A percentile compares a stretch with the other conserved stretches of the same genome.
Conservation (phyloP, 805 yeast species). For the Pichia cabralensis region DNA sequence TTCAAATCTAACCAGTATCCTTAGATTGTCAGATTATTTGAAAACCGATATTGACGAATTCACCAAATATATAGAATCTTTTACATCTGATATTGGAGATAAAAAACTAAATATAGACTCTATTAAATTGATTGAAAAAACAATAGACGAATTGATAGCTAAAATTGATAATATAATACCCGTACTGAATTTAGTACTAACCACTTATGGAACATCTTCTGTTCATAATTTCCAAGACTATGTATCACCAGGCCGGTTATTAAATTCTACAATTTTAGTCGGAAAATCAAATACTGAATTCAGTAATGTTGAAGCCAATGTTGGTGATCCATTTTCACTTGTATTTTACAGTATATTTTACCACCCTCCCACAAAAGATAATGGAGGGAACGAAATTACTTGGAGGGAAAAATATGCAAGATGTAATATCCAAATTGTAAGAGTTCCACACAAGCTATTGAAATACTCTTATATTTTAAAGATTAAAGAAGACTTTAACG, state of each 20-base stretch:
- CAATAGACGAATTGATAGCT: slow-evolving; percentile 36
- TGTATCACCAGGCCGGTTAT: slow-evolving; percentile 53
- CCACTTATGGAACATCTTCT: slow-evolving; percentile 59
- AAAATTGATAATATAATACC: slow-evolving; percentile 65
- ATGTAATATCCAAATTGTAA: slow-evolving; percentile 34
- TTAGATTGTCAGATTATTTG: slow-evolving; percentile 44
- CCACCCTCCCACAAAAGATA: slow-evolving; percentile 32
- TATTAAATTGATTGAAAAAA: slow-evolving; percentile 36
- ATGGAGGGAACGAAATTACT: slow-evolving; percentile 32
- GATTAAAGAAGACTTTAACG: slow-evolving; percentile 52
- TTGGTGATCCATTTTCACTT: slow-evolving; percentile 53
- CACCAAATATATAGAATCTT: slow-evolving; percentile 35
- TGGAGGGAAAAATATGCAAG: slow-evolving; percentile 72
- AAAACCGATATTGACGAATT: slow-evolving; percentile 50
- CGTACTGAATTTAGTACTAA: slow-evolving; percentile 50
- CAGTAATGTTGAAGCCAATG: slow-evolving; percentile 18
- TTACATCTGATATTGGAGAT: slow-evolving; percentile 22
- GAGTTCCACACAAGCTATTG: slow-evolving; percentile 15
- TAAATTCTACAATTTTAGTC: slow-evolving; percentile 50
- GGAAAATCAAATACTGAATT: slow-evolving; percentile 28
- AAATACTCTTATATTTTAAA: slow-evolving; percentile 34
- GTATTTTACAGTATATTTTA: slow-evolving; percentile 56
- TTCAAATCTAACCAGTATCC: slow-evolving; percentile 44
- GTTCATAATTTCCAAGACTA: slow-evolving; percentile 34
- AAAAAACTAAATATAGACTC: slow-evolving; percentile 21